Evolutionary conservation across 1,284 basidiomycete genomes (phyloP).

Genomic region (Trametes pubescens): DNA sequence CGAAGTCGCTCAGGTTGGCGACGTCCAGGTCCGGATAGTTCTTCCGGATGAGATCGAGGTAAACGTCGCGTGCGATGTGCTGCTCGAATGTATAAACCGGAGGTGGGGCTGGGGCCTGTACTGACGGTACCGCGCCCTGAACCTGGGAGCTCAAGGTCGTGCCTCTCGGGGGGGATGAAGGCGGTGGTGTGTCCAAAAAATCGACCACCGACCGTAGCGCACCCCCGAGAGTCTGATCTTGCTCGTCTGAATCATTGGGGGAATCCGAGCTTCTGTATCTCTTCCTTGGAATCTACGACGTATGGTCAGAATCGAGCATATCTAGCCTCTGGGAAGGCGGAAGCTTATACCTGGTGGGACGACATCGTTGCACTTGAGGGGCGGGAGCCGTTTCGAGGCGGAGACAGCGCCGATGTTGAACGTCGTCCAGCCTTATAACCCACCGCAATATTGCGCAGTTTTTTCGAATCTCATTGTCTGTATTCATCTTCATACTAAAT

Average conservation of each 20-base stretch:
- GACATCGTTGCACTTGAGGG: neutral
- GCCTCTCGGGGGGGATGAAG: too few relatives aligned
- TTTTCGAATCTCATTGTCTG: too few relatives aligned
- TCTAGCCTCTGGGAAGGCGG: neutral
- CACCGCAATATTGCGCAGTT: too few relatives aligned
- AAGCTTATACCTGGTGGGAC: neutral
- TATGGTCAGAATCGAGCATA: neutral
- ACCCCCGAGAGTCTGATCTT: too few relatives aligned
- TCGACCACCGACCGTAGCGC: too few relatives aligned
- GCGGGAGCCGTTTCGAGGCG: neutral
- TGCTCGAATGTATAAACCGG: too few relatives aligned
- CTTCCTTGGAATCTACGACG: constrained; percentile 1
- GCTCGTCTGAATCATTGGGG: neutral
- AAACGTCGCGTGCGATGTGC: neutral
- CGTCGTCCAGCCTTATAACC: neutral
- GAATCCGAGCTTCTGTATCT: neutral
- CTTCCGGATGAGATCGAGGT: neutral
- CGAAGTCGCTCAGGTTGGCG: neutral
- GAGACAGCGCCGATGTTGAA: neutral
- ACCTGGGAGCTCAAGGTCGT: too few relatives aligned
- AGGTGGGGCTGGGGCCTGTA: too few relatives aligned
- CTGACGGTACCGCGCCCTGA: too few relatives aligned
- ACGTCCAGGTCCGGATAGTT: too few relatives aligned
- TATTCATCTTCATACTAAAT: too few relatives aligned
- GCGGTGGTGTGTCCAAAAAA: too few relatives aligned